Evolutionary conservation across 2,329 filamentous ascomycete genomes (phyloP).

Genomic region (Pestalotiopsis sp.): DNA sequence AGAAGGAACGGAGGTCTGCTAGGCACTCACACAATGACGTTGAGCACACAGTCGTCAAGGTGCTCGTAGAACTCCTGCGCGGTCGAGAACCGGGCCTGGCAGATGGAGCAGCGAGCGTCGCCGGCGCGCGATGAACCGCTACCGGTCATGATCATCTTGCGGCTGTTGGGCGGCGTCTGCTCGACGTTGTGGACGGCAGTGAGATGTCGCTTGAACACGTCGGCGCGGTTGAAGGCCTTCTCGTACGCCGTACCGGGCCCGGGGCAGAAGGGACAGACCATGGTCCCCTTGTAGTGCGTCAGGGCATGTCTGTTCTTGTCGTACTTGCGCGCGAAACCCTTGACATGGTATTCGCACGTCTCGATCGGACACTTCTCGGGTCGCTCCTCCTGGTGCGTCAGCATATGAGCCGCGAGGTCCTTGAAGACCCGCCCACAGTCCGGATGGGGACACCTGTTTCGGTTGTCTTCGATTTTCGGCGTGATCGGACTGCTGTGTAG

Average conservation of each 20-base stretch:
- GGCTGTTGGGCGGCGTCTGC: conserved; percentile 88
- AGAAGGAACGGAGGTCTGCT: conserved; percentile 32
- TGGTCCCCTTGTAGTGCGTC: conserved; percentile 95
- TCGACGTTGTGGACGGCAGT: conserved; percentile 91
- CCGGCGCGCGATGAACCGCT: conserved; percentile 38
- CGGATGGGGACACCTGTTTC: conserved; percentile 71
- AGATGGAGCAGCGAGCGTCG: conserved; percentile 90
- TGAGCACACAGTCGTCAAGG: conserved; percentile 69
- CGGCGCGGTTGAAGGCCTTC: conserved; percentile 94
- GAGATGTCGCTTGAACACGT: conserved; percentile 93
- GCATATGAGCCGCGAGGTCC: conserved; percentile 90
- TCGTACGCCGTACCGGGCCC: conserved; percentile 86
- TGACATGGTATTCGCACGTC: conserved; percentile 88
- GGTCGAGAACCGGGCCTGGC: conserved; percentile 75
- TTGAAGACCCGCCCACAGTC: conserved; percentile 88
- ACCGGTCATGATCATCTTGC: conserved; percentile 60
- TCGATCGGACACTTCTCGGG: conserved; percentile 94
- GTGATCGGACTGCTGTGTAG: conserved; percentile 34
- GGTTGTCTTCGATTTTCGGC: conserved; percentile 33
- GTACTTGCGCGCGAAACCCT: conserved; percentile 93
- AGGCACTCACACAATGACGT: conserved; percentile 56
- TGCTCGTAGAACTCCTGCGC: conserved; percentile 98
- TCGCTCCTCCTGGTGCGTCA: conserved; percentile 88
- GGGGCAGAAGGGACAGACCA: conserved; percentile 95
- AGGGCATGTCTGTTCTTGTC: conserved; percentile 94